phyloP scores from a whole-genome alignment of 495 filamentous ascomycete species.

The Aspergillus ellipticus region DNA sequence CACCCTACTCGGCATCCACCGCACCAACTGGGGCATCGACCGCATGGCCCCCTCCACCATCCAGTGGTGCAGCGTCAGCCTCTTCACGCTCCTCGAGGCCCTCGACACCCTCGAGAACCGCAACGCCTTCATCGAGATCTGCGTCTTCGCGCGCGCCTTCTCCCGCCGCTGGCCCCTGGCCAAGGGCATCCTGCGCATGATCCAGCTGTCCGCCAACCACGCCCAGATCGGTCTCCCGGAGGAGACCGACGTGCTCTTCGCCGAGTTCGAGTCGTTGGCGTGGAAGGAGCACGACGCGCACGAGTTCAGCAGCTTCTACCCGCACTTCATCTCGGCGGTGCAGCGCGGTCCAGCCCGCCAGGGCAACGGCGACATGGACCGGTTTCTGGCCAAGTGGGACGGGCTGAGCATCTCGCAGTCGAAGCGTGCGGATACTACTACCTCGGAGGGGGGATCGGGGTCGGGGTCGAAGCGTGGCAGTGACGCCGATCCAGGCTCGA shows the following conservation, averaged over 20 bases:
- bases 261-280: slow-evolving; percentile 21
- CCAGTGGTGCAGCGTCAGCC: slow-evolving; percentile 30
- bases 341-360: slow-evolving; percentile 5
- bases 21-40: slow-evolving; percentile 27
- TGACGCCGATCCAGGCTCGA: no score
- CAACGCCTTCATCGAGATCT: slow-evolving; percentile 28
- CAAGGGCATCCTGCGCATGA: slow-evolving; percentile 31
- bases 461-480: background rate
- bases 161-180: slow-evolving; percentile 28
- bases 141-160: slow-evolving; percentile 21
- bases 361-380: slow-evolving; percentile 19
- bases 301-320: slow-evolving; percentile 32
- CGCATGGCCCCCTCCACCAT: slow-evolving; percentile 24
- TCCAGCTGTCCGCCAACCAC: slow-evolving; percentile 30
- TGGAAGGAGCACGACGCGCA: slow-evolving; percentile 24
- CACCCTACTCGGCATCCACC: slow-evolving; percentile 21
- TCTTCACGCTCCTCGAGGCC: slow-evolving; percentile 28
- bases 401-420: slow-evolving; percentile 11
- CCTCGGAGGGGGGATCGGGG: background rate
- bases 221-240: slow-evolving; percentile 23
- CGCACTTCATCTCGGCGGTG: slow-evolving; percentile 23
- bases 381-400: slow-evolving; percentile 30
- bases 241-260: slow-evolving; percentile 28
- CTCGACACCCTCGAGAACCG: slow-evolving; percentile 23
- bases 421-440: background rate